Percentiles rank a stretch among this genome's conserved stretches.
Conservation (phyloP, 2,329 filamentous ascomycete species). For the Phialophora macrospora region DNA sequence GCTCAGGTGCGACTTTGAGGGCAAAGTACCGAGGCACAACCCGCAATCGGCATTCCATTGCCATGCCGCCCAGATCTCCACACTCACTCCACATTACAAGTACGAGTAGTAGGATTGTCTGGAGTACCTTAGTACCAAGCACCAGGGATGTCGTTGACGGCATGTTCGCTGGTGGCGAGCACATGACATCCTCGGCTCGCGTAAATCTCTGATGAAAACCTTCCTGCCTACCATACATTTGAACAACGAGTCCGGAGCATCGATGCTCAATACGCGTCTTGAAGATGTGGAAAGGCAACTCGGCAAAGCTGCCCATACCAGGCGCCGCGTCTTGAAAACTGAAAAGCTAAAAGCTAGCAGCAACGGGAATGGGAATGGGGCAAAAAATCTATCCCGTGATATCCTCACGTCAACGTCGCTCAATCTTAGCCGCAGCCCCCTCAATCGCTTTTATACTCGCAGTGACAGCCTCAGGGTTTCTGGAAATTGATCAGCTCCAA, state of each 20-base stretch:
- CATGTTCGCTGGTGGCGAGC: neutral
- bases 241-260: neutral
- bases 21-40: constrained; percentile 31
- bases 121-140: neutral
- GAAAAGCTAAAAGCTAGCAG: neutral
- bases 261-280: neutral
- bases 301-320: neutral
- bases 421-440: no score
- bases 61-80: constrained; percentile 1
- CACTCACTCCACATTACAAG: constrained; percentile 7
- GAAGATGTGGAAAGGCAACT: neutral
- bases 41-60: neutral
- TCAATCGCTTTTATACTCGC: neutral
- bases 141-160: neutral
- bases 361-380: neutral
- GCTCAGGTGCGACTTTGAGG: neutral
- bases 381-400: neutral
- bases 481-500: neutral
- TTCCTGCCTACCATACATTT: neutral
- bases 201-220: neutral
- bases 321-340: neutral
- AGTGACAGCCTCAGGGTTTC: neutral
- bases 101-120: neutral
- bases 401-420: neutral
- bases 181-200: constrained; percentile 3